Evolutionary conservation across 192 early-diverging fungal species (phyloP).

Genomic region (Umbelopsis isabellina): DNA sequence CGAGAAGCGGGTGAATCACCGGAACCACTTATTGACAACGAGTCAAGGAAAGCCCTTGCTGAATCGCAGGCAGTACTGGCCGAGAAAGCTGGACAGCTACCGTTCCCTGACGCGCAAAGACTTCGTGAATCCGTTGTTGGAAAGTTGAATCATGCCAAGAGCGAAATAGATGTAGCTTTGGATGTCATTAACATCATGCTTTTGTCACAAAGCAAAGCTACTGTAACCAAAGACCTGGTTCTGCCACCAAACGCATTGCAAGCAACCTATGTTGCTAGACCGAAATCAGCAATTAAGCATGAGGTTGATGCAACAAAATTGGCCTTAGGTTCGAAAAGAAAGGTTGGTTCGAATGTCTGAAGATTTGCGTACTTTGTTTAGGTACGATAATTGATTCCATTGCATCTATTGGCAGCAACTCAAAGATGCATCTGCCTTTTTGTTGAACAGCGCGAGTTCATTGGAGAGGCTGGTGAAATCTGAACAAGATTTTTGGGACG

Average conservation of each 20-base stretch:
- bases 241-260: slow-evolving; percentile 36
- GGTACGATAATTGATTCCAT: background rate
- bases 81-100: background rate
- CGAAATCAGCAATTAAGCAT: slow-evolving; percentile 34
- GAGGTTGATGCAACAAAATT: slow-evolving; percentile 35
- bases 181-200: slow-evolving; percentile 44
- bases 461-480: slow-evolving; percentile 32
- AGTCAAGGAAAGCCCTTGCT: background rate
- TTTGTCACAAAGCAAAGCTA: slow-evolving; percentile 7
- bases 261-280: slow-evolving; percentile 44
- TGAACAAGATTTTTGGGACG: slow-evolving; percentile 44
- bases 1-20: background rate
- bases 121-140: slow-evolving; percentile 40
- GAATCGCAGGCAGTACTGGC: background rate
- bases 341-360: slow-evolving; percentile 16
- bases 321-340: slow-evolving; percentile 38
- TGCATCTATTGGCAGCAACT: slow-evolving; percentile 25
- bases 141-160: slow-evolving; percentile 36
- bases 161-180: slow-evolving; percentile 46
- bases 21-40: background rate
- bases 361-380: background rate
- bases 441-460: slow-evolving; percentile 27
- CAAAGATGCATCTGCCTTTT: slow-evolving; percentile 36
- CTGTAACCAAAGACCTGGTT: slow-evolving; percentile 32
- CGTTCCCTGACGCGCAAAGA: slow-evolving; percentile 28